Evolutionary conservation across 208 protist species (phyloP), one percentile per base, ranked within the genome.

Genomic region (Trypanosoma platydactyli): DNA sequence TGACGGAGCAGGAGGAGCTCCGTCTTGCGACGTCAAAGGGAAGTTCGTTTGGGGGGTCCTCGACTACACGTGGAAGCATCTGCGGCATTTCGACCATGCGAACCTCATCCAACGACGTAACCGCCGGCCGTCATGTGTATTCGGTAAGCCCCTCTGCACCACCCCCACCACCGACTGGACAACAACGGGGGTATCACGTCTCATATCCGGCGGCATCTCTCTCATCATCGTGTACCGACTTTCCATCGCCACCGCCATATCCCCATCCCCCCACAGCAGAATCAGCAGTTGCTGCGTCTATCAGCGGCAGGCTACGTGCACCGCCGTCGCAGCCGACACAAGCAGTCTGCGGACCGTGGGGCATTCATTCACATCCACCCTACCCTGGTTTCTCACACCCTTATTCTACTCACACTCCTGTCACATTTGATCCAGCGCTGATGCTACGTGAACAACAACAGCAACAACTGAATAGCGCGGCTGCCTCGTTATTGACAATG

Each of bases 251-350:
- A 29, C 63, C 33, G 1, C 61, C 61, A 1, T 58, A 67, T 56
- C 35, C 50, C 12, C 29, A 58, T 30, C 0, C n/a, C 40, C 11
- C 30, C 35, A 22, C 66, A 65, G 9, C 73, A 77, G 44, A 62
- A 73, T 65, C 78, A 80, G 46, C 64, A 68, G 22, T 50, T 51
- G 41, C 50, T 69, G 57, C 44, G 25, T 64, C n/a, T 46, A 30
- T 22, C 33, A 60, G 12, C 63, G 57, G 12, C 24, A 55, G 0
- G 52, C 33, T 9, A 38, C 33, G 33, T 38, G 5, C 33, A 9
- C 30, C 18, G 48, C n/a, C 7, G 44, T 61, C 20, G 45, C 70
- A 50, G 64, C 76, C 5, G 46, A 55, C 72, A 15, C 22, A 56
- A 27, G 58, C 73, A n/a, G n/a, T 56, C 42, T 64, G 52, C 24